Evolutionary conservation across 129 eudicot genomes (phyloP).

Genomic region (Erigeron canadensis): DNA sequence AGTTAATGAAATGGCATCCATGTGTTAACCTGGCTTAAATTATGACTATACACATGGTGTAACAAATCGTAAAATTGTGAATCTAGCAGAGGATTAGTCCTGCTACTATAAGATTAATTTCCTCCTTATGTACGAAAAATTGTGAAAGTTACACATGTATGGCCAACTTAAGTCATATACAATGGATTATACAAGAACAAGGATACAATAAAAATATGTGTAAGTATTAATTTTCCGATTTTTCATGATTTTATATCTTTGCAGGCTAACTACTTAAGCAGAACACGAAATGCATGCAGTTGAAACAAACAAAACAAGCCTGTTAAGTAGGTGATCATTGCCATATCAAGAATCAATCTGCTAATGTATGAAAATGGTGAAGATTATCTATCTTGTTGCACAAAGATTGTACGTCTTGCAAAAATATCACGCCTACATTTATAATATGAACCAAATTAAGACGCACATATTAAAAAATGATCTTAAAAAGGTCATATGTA

Average conservation of each 20-base stretch:
- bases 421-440: too few species aligned
- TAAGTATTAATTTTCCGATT: not conserved
- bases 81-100: not conserved
- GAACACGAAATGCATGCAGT: not conserved
- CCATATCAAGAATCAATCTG: conserved; percentile 3
- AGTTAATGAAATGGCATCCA: not conserved
- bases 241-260: not conserved
- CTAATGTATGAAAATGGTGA: not conserved
- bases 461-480: too few species aligned
- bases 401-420: conserved; percentile 6
- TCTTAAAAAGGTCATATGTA: not conserved
- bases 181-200: not conserved
- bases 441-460: too few species aligned
- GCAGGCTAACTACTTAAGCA: not conserved
- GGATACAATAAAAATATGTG: too few species aligned
- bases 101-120: too few species aligned
- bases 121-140: too few species aligned
- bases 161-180: not conserved
- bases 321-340: not conserved
- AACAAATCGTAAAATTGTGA: not conserved
- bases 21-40: not conserved
- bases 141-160: not conserved
- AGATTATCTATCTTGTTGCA: not conserved
- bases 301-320: not conserved
- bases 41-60: not conserved